Percentiles rank a stretch among this genome's conserved stretches.
phyloP scores from a whole-genome alignment of 1,139 yeast genomes.

The Kazachstania sp. region DNA sequence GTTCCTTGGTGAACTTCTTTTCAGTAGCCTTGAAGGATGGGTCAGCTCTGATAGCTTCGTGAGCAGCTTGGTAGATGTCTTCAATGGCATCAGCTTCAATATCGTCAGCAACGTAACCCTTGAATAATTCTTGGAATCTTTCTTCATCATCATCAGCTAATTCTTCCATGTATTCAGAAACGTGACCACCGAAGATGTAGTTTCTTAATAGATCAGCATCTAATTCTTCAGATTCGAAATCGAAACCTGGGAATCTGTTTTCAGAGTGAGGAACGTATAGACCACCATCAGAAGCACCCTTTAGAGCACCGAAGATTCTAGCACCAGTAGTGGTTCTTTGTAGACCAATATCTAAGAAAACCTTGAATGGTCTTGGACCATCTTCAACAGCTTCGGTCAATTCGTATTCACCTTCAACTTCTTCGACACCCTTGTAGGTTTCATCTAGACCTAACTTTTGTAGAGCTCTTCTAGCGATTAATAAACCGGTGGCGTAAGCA shows the following conservation, averaged over 20 bases:
- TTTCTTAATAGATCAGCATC: conserved; percentile 97
- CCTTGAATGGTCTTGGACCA: conserved; percentile 99
- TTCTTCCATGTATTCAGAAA: conserved; percentile 99
- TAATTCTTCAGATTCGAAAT: conserved; percentile 95
- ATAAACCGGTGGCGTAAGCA: conserved; percentile 98
- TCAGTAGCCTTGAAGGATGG: conserved; percentile 86
- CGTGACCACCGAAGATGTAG: conserved; percentile 99
- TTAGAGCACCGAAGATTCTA: conserved; percentile 97
- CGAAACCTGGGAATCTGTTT: conserved; percentile 99
- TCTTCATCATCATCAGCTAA: conserved; percentile 99
- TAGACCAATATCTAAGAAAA: conserved; percentile 97
- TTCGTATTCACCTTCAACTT: conserved; percentile 98
- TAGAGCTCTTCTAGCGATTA: conserved; percentile 98
- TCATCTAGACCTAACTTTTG: conserved; percentile 97
- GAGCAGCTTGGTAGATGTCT: conserved; percentile 92
- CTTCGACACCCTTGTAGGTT: conserved; percentile 98
- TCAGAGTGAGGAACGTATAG: conserved; percentile 98
- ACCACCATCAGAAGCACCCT: conserved; percentile 99
- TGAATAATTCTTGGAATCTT: conserved; percentile 94
- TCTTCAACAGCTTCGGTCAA: conserved; percentile 99
- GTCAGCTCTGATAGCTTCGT: conserved; percentile 92
- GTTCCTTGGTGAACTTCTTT: conserved; percentile 94
- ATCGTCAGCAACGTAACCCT: conserved; percentile 93
- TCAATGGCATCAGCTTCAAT: conserved; percentile 95
- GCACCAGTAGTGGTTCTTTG: conserved; percentile 99